phyloP scores from a whole-genome alignment of 805 yeast genomes.

The Kodamaea kaohsiungensis region DNA sequence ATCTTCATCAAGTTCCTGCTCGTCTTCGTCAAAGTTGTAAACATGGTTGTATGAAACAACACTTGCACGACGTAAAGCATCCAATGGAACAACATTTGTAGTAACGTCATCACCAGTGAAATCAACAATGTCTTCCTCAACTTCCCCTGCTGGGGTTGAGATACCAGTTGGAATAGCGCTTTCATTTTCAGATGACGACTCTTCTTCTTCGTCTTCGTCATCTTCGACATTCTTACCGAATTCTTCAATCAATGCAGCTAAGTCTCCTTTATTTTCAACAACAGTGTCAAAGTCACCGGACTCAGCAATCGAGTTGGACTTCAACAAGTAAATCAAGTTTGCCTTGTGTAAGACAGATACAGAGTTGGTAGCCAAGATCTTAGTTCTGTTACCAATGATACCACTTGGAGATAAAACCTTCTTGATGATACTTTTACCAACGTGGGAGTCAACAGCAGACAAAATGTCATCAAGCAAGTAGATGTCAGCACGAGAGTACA shows the following conservation, averaged over 20 bases:
- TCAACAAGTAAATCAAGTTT: slow-evolving; percentile 32
- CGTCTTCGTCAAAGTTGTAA: slow-evolving; percentile 21
- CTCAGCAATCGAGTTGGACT: slow-evolving; percentile 31
- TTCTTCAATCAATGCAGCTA: slow-evolving; percentile 24
- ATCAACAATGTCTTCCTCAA: slow-evolving; percentile 7
- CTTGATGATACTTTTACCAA: slow-evolving; percentile 35
- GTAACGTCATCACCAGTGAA: slow-evolving; percentile 8
- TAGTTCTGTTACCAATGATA: slow-evolving; percentile 34
- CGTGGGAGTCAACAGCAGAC: slow-evolving; percentile 46
- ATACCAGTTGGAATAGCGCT: background rate
- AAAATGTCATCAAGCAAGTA: slow-evolving; percentile 43
- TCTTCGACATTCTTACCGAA: slow-evolving; percentile 17
- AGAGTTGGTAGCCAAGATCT: slow-evolving; percentile 41
- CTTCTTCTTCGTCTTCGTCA: slow-evolving; percentile 7
- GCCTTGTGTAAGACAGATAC: slow-evolving; percentile 38
- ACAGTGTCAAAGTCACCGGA: slow-evolving; percentile 24
- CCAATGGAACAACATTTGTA: slow-evolving; percentile 1
- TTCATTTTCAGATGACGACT: slow-evolving; percentile 1
- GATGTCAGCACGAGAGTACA: slow-evolving; percentile 41
- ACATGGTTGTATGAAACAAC: slow-evolving; percentile 25
- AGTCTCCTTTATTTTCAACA: slow-evolving; percentile 20
- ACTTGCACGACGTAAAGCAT: slow-evolving; percentile 20
- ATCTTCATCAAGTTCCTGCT: slow-evolving; percentile 12
- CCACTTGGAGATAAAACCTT: slow-evolving; percentile 35
- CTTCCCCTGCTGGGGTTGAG: background rate